Conservation (phyloP, 371 early-diverging fungal species). For the Catenaria anguillulae region DNA sequence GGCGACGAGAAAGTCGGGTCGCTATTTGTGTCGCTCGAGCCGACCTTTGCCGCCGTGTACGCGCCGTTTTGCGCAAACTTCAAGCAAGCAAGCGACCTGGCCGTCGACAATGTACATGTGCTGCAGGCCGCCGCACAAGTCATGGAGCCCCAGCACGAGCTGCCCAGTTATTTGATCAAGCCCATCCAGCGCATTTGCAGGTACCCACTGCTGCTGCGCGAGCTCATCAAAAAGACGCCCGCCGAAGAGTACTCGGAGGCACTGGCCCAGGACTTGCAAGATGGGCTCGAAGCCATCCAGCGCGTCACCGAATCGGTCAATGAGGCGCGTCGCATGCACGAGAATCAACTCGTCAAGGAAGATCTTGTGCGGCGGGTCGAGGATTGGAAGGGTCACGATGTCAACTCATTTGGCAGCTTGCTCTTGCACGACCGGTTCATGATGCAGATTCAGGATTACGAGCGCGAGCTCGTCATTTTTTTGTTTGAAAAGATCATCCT, state of each 20-base stretch:
- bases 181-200: conserved; percentile 86
- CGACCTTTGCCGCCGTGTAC: conserved; percentile 69
- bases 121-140: conserved; percentile 44
- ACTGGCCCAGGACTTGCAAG: conserved; percentile 60
- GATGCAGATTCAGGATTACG: conserved; percentile 54
- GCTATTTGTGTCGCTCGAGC: conserved; percentile 57
- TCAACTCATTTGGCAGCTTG: conserved; percentile 61
- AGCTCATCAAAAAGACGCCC: conserved; percentile 71
- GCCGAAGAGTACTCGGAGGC: conserved; percentile 23
- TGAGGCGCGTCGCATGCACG: conserved; percentile 75
- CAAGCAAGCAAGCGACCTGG: conserved; percentile 53
- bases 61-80: conserved; percentile 90
- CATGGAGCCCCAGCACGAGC: conserved; percentile 64
- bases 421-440: conserved; percentile 64
- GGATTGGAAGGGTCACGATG: conserved; percentile 62
- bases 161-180: conserved; percentile 69
- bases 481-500: conserved; percentile 77
- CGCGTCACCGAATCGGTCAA: conserved; percentile 80
- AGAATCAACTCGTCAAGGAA: conserved; percentile 57
- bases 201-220: conserved; percentile 74
- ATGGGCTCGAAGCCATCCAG: conserved; percentile 63
- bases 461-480: conserved; percentile 62
- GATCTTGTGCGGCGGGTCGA: conserved; percentile 67
- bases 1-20: conserved; percentile 76
- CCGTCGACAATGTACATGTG: conserved; percentile 28